Evolutionary conservation across 2,329 filamentous ascomycete species (phyloP), one percentile per base, ranked within the genome.

Genomic region (Raffaelea arxii): DNA sequence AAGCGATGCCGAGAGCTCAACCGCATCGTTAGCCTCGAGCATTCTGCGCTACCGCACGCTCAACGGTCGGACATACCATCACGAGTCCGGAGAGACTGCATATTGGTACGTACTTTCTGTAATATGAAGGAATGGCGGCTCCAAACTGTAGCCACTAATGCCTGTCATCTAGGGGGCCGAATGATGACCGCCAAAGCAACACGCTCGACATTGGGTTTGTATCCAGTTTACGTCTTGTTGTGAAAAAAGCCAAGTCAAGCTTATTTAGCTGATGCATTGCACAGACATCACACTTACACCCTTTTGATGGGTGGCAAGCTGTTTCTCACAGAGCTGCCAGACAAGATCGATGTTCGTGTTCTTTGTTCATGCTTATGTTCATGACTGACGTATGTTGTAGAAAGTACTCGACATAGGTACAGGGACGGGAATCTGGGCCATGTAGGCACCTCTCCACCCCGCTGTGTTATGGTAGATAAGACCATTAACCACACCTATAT

Each of bases 371-470:
- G n/a, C n/a, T n/a, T n/a, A n/a, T n/a, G n/a, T n/a, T n/a, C n/a
- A n/a, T n/a, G n/a, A n/a, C n/a, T n/a, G n/a, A n/a, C n/a, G n/a
- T n/a, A n/a, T n/a, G 9, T 9, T 7, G 5, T 19, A 24, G 37
- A 41, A 37, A 41, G 48, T 30, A 9, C 16, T 50, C 23, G 48
- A 50, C 36, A 46, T 50, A 18, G 48, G 45, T 4, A 50, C 48
- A 10, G 48, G 48, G 7, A 51, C 46, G 22, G 46, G 46, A 18
- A 21, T 74, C 45, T 78, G 74, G 75, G 69, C 72, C 9, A 54
- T 59, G 54, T 53, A 58, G 19, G 43, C 25, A 16, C 16, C 23
- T 18, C 14, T 32, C 27, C 9, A 10, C 16, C 27, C 9, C 21
- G 7, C 6, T 18, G 46, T 18, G 19, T 6, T 21, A 35, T 24